Conservation (phyloP, 345 rosid genomes). For the Cardamine resedifolia region DNA sequence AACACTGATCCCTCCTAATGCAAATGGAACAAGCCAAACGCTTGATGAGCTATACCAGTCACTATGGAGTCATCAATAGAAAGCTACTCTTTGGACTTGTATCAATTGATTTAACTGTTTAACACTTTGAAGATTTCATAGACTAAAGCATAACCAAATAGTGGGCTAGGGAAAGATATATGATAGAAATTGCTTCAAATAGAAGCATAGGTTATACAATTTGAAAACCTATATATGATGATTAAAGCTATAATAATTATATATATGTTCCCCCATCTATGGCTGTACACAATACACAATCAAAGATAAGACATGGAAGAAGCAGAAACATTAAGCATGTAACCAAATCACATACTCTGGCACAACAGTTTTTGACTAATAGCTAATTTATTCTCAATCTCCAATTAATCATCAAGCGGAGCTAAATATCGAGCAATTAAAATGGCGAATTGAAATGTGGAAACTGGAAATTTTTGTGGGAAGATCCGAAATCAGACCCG, state of each 20-base stretch:
- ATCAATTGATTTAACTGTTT: not conserved
- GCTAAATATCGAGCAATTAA: not conserved
- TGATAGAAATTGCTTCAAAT: too few relatives aligned
- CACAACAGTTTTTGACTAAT: too few relatives aligned
- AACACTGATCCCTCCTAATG: not conserved
- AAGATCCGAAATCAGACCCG: slow-evolving; percentile 11
- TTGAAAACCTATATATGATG: not conserved
- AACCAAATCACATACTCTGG: too few relatives aligned
- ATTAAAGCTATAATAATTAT: not conserved
- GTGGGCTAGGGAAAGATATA: too few relatives aligned
- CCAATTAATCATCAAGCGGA: not conserved
- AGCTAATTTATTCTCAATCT: too few relatives aligned
- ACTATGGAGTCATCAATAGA: not conserved
- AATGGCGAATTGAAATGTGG: not conserved
- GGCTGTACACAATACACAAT: not conserved
- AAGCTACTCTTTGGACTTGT: not conserved
- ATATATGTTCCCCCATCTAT: too few relatives aligned
- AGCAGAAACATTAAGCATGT: too few relatives aligned
- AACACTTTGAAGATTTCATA: not conserved
- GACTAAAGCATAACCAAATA: not conserved
- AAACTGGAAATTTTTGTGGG: not conserved
- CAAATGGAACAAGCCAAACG: not conserved
- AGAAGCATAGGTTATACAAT: not conserved
- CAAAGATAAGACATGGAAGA: too few relatives aligned
- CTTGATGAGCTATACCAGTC: not conserved